Evolutionary conservation across 169 alveolate genomes (phyloP).

Genomic region (Plasmodium gonderi): DNA sequence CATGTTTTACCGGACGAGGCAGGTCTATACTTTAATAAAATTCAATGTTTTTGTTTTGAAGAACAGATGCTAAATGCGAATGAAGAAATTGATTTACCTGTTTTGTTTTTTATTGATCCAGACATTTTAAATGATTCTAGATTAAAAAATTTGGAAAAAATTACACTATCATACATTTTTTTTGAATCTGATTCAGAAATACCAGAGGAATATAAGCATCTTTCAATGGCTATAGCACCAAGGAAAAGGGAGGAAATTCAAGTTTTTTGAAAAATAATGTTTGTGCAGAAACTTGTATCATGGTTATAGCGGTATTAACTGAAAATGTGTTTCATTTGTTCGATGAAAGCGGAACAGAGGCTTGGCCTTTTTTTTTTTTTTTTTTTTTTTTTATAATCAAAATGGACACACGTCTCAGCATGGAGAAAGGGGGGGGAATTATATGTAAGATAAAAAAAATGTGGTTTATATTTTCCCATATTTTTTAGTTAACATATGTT

Average conservation of each 20-base stretch:
- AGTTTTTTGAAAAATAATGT: slow-evolving; percentile 5
- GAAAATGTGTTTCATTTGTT: background rate
- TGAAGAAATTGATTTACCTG: slow-evolving; percentile 95
- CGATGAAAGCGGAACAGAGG: background rate
- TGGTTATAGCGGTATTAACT: background rate
- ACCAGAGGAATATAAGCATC: slow-evolving; percentile 87
- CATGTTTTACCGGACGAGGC: slow-evolving; percentile 94
- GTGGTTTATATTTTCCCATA: background rate
- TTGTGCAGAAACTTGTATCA: background rate
- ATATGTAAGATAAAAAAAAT: background rate
- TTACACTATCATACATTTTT: slow-evolving; percentile 93
- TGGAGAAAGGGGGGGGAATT: background rate
- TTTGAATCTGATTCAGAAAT: slow-evolving; percentile 92
- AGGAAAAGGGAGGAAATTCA: slow-evolving; percentile 44
- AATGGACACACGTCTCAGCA: too few relatives aligned
- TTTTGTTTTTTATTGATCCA: slow-evolving; percentile 94
- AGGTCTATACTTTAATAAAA: slow-evolving; percentile 94
- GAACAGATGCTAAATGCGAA: slow-evolving; percentile 95
- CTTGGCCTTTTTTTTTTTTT: background rate
- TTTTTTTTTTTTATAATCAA: too few relatives aligned
- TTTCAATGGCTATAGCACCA: slow-evolving; percentile 76
- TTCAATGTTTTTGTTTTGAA: slow-evolving; percentile 96
- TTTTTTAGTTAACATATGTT: background rate
- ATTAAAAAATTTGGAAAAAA: slow-evolving; percentile 85
- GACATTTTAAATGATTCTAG: slow-evolving; percentile 90